A percentile compares a stretch with the other conserved stretches of the same genome.
These are phyloP conservation scores for Straminergon stramineum DNA, from an alignment of 225 moss, liverwort and hornwort genomes.

Conservation along the genomic window DNA sequence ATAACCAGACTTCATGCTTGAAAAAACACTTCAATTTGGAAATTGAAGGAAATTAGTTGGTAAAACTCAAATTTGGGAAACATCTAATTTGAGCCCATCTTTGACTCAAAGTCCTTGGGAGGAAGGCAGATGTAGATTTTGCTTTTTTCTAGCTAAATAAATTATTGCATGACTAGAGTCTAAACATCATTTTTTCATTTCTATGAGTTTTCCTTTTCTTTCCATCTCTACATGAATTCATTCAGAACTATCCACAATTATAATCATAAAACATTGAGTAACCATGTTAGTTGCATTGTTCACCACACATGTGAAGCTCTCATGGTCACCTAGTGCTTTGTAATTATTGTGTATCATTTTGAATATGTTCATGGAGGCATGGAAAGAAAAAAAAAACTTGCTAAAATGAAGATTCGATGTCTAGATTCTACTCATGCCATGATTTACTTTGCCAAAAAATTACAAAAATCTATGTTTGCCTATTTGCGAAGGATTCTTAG, in stretches of 20 bases:
- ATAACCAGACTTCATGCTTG: no score
- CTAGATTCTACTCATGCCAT: not conserved
- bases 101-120: not conserved
- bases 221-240: not conserved
- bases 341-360: not conserved
- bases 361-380: not conserved
- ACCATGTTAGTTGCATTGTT: not conserved
- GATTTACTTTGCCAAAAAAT: not conserved
- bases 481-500: not conserved
- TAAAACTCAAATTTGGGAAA: no score
- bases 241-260: accelerated
- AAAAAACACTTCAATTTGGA: no score
- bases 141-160: not conserved
- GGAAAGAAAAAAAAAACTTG: not conserved
- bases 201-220: not conserved
- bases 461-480: accelerated
- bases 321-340: not conserved
- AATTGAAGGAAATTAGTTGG: no score
- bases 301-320: not conserved
- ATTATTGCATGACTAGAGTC: not conserved
- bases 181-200: not conserved
- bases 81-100: not conserved
- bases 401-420: not conserved
- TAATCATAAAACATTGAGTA: accelerated
- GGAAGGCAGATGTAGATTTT: not conserved